phyloP scores from a whole-genome alignment of 495 filamentous ascomycete species.

The Parmelia sp. region DNA sequence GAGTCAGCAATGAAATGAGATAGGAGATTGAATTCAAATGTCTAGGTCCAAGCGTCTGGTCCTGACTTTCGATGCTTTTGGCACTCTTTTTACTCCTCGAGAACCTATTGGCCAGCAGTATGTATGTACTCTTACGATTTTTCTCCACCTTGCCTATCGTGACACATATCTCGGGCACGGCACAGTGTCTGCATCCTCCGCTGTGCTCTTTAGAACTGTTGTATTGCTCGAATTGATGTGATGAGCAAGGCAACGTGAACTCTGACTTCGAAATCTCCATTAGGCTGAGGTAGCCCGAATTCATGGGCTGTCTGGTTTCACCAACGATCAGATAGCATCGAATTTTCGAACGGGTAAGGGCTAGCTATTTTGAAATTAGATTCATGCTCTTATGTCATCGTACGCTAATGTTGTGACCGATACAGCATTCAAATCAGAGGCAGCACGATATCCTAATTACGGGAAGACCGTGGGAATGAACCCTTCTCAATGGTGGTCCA shows the following conservation, averaged over 20 bases:
- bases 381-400: neutral
- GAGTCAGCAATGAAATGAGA: no score
- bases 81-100: constrained; percentile 63
- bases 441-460: constrained; percentile 56
- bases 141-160: no score
- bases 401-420: neutral
- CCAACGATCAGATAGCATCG: constrained; percentile 29
- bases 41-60: constrained; percentile 29
- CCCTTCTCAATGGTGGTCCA: constrained; percentile 64
- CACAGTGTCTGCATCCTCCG: neutral
- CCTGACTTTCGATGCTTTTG: constrained; percentile 71
- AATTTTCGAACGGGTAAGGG: constrained; percentile 29
- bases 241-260: neutral
- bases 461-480: constrained; percentile 53
- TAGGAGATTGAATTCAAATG: constrained; percentile 5
- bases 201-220: neutral
- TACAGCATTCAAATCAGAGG: constrained; percentile 46
- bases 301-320: constrained; percentile 46
- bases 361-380: neutral
- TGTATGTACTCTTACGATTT: neutral
- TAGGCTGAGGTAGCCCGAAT: constrained; percentile 44
- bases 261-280: neutral
- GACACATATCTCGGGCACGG: no score
- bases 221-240: neutral
- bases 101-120: constrained; percentile 57